Evolutionary conservation across 164 flowering plant species (phyloP), one percentile per base, ranked within the genome.

Genomic region (Nymphaea thermarum): DNA sequence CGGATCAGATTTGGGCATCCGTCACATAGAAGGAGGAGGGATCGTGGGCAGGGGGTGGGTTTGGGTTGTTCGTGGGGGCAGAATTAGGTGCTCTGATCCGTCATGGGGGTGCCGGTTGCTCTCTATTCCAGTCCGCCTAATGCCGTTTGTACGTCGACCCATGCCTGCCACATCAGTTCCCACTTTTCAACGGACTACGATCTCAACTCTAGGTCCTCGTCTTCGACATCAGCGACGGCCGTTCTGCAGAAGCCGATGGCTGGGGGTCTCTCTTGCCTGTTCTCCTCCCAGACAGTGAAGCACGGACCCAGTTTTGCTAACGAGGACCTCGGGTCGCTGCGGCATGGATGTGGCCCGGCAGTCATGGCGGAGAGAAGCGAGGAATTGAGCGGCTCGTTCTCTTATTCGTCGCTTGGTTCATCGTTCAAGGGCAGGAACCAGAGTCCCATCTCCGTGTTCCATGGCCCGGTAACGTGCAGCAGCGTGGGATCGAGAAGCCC

Each of bases 371-470:
- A 42, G 16, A 42, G 66, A 11, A 10, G 57, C 44, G 97, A 89
- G 11, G 96, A 90, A 42, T 73, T 87, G 65, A 79, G 85, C 51
- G 82, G 90, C 67, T 86, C 93, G 0, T 86, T 75, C 66, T 62
- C 82, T 7, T 75, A 78, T 66, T 78, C 84, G 2, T 79, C 81
- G 12, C 42, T 72, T n/a, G 77, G 82, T 8, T 77, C 92, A 59
- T 81, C 80, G 4, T 43, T 75, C 64, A 91, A 83, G 71, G 80
- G 90, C 65, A 83, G 90, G 68, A 78, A 80, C 65, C 88, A 78
- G 76, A 94, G 97, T 72, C 97, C 97, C 16, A 88, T 91, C 0
- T 91, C 98, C 42, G 96, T 94, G 64, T 75, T 94, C 67, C 91
- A 91, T 14, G 95, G 89, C 10, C 91, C 96, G 8, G 81, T 81